Conservation (phyloP, 345 rosid species). For the Boechera retrofracta region DNA sequence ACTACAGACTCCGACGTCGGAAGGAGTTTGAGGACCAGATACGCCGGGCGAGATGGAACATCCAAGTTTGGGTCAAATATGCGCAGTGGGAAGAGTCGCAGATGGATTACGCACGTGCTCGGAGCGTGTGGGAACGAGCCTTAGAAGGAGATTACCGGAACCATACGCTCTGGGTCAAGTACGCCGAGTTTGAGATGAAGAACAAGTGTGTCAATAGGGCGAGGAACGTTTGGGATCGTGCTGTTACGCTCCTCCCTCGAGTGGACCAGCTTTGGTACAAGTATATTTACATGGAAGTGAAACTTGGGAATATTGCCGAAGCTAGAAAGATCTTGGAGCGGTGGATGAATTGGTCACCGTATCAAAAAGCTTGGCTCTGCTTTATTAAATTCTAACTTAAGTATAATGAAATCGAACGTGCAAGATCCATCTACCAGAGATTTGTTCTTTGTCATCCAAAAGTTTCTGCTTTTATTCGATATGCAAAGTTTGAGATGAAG, state of each 20-base stretch:
- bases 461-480: neutral
- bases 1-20: no score
- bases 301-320: conserved; percentile 41
- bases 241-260: neutral
- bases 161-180: conserved; percentile 50
- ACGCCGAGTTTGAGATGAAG: conserved; percentile 6
- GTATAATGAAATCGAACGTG: conserved; percentile 63
- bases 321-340: conserved; percentile 68
- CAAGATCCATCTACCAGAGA: conserved; percentile 55
- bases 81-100: neutral
- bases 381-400: conserved; percentile 69
- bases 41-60: neutral
- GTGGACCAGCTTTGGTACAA: neutral
- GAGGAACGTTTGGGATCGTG: conserved; percentile 7
- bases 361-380: conserved; percentile 70
- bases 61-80: neutral
- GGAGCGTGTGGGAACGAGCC: conserved; percentile 61
- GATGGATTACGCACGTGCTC: neutral
- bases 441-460: neutral
- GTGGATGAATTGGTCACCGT: conserved; percentile 80
- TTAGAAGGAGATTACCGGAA: conserved; percentile 64
- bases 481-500: conserved; percentile 7
- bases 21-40: neutral
- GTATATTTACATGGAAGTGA: neutral
- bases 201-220: neutral